Percentiles rank a stretch among this genome's conserved stretches.
phyloP scores from a whole-genome alignment of 495 filamentous ascomycete species.

The Bryoglossum gracile region DNA sequence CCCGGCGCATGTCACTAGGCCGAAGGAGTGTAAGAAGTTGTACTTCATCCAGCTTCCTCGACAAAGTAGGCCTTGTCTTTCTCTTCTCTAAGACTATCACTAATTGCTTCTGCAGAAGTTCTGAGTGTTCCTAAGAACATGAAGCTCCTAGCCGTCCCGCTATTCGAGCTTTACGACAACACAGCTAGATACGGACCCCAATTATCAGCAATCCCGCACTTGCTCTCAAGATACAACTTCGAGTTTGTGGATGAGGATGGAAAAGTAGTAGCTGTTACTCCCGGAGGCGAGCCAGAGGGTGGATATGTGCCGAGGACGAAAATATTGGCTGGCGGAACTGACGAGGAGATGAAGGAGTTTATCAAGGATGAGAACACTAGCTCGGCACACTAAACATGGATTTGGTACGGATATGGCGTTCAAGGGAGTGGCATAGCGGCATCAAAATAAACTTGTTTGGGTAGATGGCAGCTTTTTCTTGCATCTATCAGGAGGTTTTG shows the following conservation, averaged over 20 bases:
- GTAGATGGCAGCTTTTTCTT: conserved; percentile 4
- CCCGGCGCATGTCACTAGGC: conserved; percentile 87
- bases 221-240: conserved; percentile 91
- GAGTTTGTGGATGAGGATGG: conserved; percentile 97
- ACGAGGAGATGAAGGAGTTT: conserved; percentile 19
- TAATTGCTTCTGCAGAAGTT: conserved; percentile 55
- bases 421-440: conserved; percentile 10
- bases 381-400: conserved; percentile 17
- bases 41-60: conserved; percentile 92
- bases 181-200: conserved; percentile 91
- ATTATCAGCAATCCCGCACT: conserved; percentile 88
- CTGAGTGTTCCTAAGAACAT: conserved; percentile 98
- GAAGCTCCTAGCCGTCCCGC: conserved; percentile 93
- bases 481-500: conserved; percentile 2
- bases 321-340: conserved; percentile 64
- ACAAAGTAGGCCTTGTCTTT: conserved; percentile 57
- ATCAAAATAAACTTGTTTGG: no score
- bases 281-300: conserved; percentile 51
- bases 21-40: conserved; percentile 98
- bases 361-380: conserved; percentile 26
- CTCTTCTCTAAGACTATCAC: conserved; percentile 3
- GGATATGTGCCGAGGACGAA: conserved; percentile 53
- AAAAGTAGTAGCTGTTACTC: conserved; percentile 79
- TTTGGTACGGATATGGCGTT: conserved; percentile 18
- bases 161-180: conserved; percentile 98